Evolutionary conservation across 441 rosid species (phyloP).

Genomic region (Aquilaria agallochum): DNA sequence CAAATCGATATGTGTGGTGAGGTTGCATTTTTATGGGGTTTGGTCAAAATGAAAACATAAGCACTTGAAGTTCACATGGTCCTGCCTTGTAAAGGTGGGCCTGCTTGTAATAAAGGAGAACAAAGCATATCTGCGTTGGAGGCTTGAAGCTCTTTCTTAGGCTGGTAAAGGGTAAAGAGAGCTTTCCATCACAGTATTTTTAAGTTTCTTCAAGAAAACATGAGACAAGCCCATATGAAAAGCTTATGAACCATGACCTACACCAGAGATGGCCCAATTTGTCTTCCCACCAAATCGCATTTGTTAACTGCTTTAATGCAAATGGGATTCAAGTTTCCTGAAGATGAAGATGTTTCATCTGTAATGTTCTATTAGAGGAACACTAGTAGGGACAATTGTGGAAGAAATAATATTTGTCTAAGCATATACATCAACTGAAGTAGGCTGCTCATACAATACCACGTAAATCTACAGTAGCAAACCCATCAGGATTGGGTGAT

Average conservation of each 20-base stretch:
- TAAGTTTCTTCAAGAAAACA: neutral
- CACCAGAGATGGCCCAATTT: neutral
- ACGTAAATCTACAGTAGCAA: too few relatives aligned
- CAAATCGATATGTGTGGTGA: neutral
- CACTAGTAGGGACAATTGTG: too few relatives aligned
- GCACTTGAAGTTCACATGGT: conserved; percentile 14
- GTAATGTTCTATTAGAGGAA: too few relatives aligned
- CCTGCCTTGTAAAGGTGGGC: conserved; percentile 10
- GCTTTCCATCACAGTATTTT: too few relatives aligned
- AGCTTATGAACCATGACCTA: neutral
- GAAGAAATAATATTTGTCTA: neutral
- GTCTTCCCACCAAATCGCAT: too few relatives aligned
- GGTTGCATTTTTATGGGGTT: neutral
- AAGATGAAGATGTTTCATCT: too few relatives aligned
- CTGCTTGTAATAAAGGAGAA: neutral
- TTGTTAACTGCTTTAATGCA: too few relatives aligned
- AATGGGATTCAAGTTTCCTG: too few relatives aligned
- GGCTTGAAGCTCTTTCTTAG: neutral
- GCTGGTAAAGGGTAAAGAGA: too few relatives aligned
- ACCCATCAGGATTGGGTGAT: neutral
- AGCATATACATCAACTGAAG: neutral
- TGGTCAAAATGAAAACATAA: conserved; percentile 2
- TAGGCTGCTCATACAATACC: too few relatives aligned
- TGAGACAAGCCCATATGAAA: neutral
- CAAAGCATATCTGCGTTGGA: neutral